Conservation (phyloP, 1,284 basidiomycete genomes). For the Trichosporon asahii region DNA sequence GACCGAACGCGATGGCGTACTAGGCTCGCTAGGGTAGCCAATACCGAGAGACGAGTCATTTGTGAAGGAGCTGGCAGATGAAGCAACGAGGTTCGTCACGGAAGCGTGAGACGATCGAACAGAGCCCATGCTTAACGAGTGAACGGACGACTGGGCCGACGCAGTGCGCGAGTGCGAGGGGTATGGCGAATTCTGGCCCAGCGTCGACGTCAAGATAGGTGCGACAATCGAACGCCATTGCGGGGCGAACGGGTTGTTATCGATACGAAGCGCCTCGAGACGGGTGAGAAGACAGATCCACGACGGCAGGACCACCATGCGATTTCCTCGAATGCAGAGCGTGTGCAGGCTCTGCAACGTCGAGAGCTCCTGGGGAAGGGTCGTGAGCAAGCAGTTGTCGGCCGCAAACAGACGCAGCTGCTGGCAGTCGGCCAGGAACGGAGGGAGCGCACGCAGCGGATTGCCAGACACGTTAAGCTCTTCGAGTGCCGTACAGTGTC, state of each 20-base stretch:
- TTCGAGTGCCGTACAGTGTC: constrained; percentile 73
- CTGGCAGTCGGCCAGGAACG: constrained; percentile 70
- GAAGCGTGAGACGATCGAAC: constrained; percentile 14
- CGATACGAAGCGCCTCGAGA: constrained; percentile 81
- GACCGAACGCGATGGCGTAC: constrained; percentile 4
- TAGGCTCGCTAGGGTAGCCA: background rate
- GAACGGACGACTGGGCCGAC: constrained; percentile 16
- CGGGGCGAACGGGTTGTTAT: constrained; percentile 88
- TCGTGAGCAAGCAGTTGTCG: constrained; percentile 76
- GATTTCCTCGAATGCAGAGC: constrained; percentile 81
- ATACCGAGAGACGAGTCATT: constrained; percentile 11
- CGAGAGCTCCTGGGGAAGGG: constrained; percentile 66
- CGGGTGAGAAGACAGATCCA: constrained; percentile 84
- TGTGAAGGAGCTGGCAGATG: constrained; percentile 11
- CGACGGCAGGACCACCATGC: constrained; percentile 79
- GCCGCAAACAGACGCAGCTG: constrained; percentile 82
- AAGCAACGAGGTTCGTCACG: constrained; percentile 6
- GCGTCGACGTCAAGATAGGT: constrained; percentile 54
- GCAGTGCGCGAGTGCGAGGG: constrained; percentile 14
- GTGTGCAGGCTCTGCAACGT: constrained; percentile 74
- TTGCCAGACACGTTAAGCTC: constrained; percentile 93
- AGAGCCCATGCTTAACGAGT: constrained; percentile 11
- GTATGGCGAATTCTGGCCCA: background rate
- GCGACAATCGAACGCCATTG: constrained; percentile 86
- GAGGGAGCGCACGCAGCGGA: constrained; percentile 75